Evolutionary conservation across 2,329 filamentous ascomycete genomes (phyloP).

Genomic region (Monilinia polystroma): DNA sequence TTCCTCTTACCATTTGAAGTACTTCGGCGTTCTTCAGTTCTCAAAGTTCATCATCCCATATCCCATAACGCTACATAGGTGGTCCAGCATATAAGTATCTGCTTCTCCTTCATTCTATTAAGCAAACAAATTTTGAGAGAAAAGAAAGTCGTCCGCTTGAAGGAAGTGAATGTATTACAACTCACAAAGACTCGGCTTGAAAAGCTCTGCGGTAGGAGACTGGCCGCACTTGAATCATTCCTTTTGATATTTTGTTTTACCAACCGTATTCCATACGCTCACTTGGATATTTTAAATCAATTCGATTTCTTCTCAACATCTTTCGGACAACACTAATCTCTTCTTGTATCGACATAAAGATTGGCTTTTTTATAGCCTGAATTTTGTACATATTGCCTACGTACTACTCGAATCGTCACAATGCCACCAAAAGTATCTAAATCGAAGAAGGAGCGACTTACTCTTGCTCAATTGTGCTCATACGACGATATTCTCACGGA

Average conservation of each 20-base stretch:
- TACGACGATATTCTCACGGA: constrained; percentile 98
- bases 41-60: neutral
- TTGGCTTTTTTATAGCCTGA: constrained; percentile 7
- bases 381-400: constrained; percentile 3
- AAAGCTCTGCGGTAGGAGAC: constrained; percentile 4
- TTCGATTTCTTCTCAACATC: constrained; percentile 1
- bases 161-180: constrained; percentile 8
- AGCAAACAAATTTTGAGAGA: neutral
- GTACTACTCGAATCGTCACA: constrained; percentile 23
- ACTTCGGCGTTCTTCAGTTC: constrained; percentile 7
- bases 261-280: constrained; percentile 4
- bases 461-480: constrained; percentile 79
- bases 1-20: constrained; percentile 16
- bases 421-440: constrained; percentile 48
- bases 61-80: constrained; percentile 5
- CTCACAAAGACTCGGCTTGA: neutral
- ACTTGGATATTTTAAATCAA: constrained; percentile 12
- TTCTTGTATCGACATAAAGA: neutral
- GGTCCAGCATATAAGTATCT: constrained; percentile 24
- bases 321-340: constrained; percentile 2
- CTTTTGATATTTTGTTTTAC: constrained; percentile 17
- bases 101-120: constrained; percentile 13
- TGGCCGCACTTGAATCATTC: neutral
- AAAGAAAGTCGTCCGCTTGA: neutral
- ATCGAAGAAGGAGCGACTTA: constrained; percentile 70